Evolutionary conservation across 345 rosid genomes (phyloP), one percentile per base, ranked within the genome.

Genomic region (Pelargonium nanum): DNA sequence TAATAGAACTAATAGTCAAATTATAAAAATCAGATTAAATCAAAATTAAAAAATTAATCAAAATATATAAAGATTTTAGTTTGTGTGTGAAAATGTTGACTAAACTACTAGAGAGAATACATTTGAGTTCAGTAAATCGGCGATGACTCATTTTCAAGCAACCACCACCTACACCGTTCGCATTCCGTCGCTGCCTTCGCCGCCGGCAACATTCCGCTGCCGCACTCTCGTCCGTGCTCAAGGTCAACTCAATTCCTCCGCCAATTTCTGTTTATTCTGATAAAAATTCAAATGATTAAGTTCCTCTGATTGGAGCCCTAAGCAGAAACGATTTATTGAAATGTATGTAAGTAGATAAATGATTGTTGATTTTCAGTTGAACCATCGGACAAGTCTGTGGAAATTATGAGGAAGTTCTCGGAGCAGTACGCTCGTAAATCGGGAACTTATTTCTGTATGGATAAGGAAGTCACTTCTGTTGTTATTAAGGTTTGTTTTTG

Each of bases 391-490:
- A 89, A 93, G 68, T 87, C 96, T 30, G 81, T 89, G 44, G 99
- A 93, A 64, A 64, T 89, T 24, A 89, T 93, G 99, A 87, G 97
- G 82, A 93, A 93, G 71, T 93, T 93, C 83, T 93, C 99, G 0
- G 97, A 93, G 75, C 99, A 93, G 71, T 93, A 93, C 71, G 96
- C 94, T 52, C 90, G 94, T 65, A 83, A 77, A 61, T 93, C 99
- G 0, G 99, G 89, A 57, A 93, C 99, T 19, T 93, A 76, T 70
- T 93, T 93, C 79, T 89, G 99, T 65, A 80, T 77, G 3, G 99
- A 89, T 53, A 93, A 93, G 81, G 85, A 89, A 25, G 99, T 93
- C 60, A 89, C 99, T 61, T 73, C 99, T 57, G 99, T 93, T 58
- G 99, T 93, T 24, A 85, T 93, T 58, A 87, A 93, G 98, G 98